Percentiles rank a stretch among this genome's conserved stretches.
Conservation (phyloP, 1,139 yeast species). For the Pichia sp. region DNA sequence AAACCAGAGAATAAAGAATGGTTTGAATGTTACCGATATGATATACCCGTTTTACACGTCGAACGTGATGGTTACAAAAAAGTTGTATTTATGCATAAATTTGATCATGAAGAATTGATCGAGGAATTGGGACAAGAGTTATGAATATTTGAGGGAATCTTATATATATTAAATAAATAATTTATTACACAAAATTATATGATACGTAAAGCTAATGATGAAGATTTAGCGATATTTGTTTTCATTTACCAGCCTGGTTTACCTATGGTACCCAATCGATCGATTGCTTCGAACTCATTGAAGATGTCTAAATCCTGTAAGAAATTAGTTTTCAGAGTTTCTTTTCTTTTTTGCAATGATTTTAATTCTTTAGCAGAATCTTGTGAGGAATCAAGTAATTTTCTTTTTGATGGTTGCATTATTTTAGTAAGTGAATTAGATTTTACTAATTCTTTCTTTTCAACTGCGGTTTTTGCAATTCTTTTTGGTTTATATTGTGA, state of each 20-base stretch:
- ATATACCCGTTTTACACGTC: constrained; percentile 82
- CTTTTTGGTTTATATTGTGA: not conserved
- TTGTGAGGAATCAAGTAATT: constrained; percentile 7
- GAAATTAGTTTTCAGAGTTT: not conserved
- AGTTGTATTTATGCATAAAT: constrained; percentile 70
- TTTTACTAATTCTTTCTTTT: not conserved
- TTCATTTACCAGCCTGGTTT: constrained; percentile 8
- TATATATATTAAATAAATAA: not conserved
- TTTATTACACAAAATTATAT: not conserved
- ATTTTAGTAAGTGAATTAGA: not conserved
- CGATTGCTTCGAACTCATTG: constrained; percentile 13
- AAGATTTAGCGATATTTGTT: not conserved
- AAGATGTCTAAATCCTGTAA: constrained; percentile 11
- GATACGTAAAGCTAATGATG: not conserved
- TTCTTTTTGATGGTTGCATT: constrained; percentile 1
- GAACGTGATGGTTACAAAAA: constrained; percentile 44
- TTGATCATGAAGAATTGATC: constrained; percentile 50
- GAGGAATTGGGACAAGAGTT: constrained; percentile 36
- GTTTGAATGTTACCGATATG: constrained; percentile 79
- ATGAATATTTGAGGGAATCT: constrained; percentile 4
- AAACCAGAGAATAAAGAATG: constrained; percentile 59
- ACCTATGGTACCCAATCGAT: constrained; percentile 7
- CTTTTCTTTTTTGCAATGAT: not conserved
- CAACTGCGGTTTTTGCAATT: not conserved
- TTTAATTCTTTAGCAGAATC: constrained; percentile 2